Conservation (phyloP, 352 stramenopile genomes). For the Globisporangium barbulae region DNA sequence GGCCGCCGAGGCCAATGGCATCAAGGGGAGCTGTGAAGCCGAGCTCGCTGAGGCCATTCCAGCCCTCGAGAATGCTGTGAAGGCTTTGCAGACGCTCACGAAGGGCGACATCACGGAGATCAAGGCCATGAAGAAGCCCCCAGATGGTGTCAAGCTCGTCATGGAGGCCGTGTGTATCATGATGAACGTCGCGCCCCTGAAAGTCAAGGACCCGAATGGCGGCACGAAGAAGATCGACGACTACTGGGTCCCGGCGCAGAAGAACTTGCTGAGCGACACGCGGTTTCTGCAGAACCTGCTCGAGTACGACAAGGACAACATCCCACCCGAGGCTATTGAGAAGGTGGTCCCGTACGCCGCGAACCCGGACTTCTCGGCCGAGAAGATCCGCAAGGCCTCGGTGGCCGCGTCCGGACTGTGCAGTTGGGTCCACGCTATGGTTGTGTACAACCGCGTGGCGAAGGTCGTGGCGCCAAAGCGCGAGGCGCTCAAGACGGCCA, state of each 20-base stretch:
- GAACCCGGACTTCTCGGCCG: slow-evolving; percentile 91
- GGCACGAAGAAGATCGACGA: slow-evolving; percentile 92
- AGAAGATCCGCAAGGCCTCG: slow-evolving; percentile 94
- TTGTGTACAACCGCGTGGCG: slow-evolving; percentile 93
- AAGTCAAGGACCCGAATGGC: slow-evolving; percentile 91
- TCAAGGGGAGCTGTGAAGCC: slow-evolving; percentile 91
- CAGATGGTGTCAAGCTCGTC: slow-evolving; percentile 92
- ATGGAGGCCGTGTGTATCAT: slow-evolving; percentile 96
- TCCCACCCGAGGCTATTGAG: slow-evolving; percentile 86
- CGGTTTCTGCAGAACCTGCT: slow-evolving; percentile 92
- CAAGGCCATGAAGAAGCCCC: slow-evolving; percentile 96
- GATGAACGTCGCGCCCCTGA: slow-evolving; percentile 91
- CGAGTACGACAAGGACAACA: slow-evolving; percentile 97
- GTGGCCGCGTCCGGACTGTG: slow-evolving; percentile 93
- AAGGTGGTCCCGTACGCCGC: slow-evolving; percentile 84
- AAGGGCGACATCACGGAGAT: slow-evolving; percentile 95
- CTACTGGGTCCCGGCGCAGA: slow-evolving; percentile 93
- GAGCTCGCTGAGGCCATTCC: slow-evolving; percentile 92
- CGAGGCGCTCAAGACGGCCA: slow-evolving; percentile 89
- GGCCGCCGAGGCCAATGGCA: slow-evolving; percentile 81
- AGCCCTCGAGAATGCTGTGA: slow-evolving; percentile 88
- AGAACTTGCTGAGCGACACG: slow-evolving; percentile 90
- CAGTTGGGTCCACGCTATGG: slow-evolving; percentile 96
- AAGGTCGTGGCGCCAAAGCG: slow-evolving; percentile 93
- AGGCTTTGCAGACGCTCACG: slow-evolving; percentile 91